Conservation (phyloP, 2,329 filamentous ascomycete genomes). For the Hypoxylon sp. region DNA sequence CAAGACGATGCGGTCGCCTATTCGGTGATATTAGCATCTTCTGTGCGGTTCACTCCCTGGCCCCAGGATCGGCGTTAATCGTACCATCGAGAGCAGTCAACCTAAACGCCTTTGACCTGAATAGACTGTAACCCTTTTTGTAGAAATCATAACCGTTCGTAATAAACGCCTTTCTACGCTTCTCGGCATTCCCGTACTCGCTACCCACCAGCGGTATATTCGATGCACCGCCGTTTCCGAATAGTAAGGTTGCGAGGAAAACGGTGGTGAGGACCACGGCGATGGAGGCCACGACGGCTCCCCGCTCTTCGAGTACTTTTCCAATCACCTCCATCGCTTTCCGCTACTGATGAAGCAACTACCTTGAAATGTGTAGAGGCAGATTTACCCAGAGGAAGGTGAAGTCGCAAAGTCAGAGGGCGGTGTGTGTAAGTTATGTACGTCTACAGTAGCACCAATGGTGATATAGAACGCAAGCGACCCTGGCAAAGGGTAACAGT, state of each 20-base stretch:
- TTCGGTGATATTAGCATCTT: constrained; percentile 12
- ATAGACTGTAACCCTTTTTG: constrained; percentile 46
- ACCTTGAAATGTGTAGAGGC: background rate
- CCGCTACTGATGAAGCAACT: background rate
- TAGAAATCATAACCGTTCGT: constrained; percentile 44
- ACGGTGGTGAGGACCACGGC: constrained; percentile 34
- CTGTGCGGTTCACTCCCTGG: background rate
- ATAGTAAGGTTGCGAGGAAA: constrained; percentile 28
- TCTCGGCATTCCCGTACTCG: constrained; percentile 43
- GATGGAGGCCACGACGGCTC: constrained; percentile 37
- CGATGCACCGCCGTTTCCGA: constrained; percentile 41
- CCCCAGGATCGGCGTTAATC: background rate
- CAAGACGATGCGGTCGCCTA: constrained; percentile 53
- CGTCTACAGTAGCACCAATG: constrained; percentile 4
- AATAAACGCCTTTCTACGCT: constrained; percentile 48
- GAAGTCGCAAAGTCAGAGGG: background rate
- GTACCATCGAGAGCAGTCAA: constrained; percentile 48
- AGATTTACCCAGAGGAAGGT: background rate
- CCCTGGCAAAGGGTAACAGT: constrained; percentile 1
- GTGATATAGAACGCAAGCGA: background rate
- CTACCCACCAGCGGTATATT: constrained; percentile 46
- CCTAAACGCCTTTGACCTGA: constrained; percentile 44
- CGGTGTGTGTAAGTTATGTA: constrained; percentile 11
- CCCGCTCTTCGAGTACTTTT: constrained; percentile 36
- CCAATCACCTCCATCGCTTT: constrained; percentile 34